Base-by-base conservation (phyloP, 495 filamentous ascomycete genomes). In the Penicillium argentinense region DNA sequence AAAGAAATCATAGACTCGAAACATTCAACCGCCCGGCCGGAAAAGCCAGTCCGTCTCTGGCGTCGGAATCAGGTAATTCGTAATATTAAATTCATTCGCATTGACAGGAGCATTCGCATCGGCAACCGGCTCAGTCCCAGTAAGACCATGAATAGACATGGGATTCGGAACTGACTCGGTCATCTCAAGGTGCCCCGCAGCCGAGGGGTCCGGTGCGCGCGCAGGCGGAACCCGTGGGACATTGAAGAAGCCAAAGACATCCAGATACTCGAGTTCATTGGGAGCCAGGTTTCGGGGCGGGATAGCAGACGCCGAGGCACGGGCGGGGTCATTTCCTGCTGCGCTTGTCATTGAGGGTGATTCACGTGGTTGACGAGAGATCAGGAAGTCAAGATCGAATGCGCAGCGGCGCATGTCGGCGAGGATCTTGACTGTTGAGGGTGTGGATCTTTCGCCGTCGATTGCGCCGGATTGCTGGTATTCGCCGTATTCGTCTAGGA, bases 191-290 rank as follows among this genome's bases (percentile, higher is more conserved):
- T 57, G 49, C 19, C 42, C 19, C 0, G 47, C 24, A 13, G 39
- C 14, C 11, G 45, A 21, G 3, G 63, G 48, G 24, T 67, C 68
- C n/a, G 64, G 52, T 3, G 62, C 61, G 3, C 66, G 54, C 1
- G 63, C 37, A 7, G 59, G 49, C 9, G 87, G 84, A 6, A 93
- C 70, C 13, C 88, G 73, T 3, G 90, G 90, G 33, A 93, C 80
- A 64, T 95, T 95, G 73, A 95, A 96, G 68, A 91, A 95, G 49
- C 91, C 87, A 62, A 96, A 96, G 2, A 95, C 87, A 58, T 96
- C 89, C n/a, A 95, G 69, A 56, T 91, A 95, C 54, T 95, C 90
- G 9, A 93, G 71, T 47, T 95, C 87, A 60, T 91, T 88, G 7
- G 85, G 79, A 8, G 78, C 85, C n/a, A 82, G 83, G 44, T 80